Evolutionary conservation across 2,329 filamentous ascomycete genomes (phyloP).

Genomic region (Tolypocladium paradoxum): DNA sequence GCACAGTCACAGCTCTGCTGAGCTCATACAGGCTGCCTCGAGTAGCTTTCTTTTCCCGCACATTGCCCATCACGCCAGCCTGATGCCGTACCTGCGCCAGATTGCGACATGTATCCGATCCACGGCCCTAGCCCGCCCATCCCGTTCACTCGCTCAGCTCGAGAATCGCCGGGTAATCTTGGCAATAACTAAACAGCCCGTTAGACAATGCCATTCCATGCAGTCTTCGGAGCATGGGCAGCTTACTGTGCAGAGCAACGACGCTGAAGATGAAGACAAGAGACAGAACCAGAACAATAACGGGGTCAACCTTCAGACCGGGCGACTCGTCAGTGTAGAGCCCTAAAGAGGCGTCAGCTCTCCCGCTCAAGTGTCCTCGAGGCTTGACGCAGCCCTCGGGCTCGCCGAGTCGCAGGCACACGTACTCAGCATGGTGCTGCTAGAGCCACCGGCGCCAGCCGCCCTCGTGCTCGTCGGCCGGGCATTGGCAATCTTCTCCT

Average conservation of each 20-base stretch:
- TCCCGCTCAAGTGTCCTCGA: neutral
- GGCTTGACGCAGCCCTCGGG: neutral
- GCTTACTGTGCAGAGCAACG: constrained; percentile 88
- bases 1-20: neutral
- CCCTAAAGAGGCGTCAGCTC: constrained; percentile 37
- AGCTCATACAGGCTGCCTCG: neutral
- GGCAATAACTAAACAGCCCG: constrained; percentile 63
- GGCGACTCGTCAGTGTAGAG: constrained; percentile 98
- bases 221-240: neutral
- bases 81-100: neutral
- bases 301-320: constrained; percentile 93
- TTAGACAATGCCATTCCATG: constrained; percentile 9
- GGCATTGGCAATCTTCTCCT: constrained; percentile 92
- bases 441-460: constrained; percentile 89
- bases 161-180: constrained; percentile 88
- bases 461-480: constrained; percentile 85
- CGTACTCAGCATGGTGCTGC: constrained; percentile 96
- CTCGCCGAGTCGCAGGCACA: constrained; percentile 11
- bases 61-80: neutral
- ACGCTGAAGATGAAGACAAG: constrained; percentile 99
- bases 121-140: neutral
- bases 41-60: neutral
- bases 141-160: constrained; percentile 30
- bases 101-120: neutral
- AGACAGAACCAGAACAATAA: constrained; percentile 91